Percentiles rank a stretch among this genome's conserved stretches.
These are phyloP conservation scores for Cyberlindnera meyerae DNA, from an alignment of 805 yeast species.

Conservation along the genomic window DNA sequence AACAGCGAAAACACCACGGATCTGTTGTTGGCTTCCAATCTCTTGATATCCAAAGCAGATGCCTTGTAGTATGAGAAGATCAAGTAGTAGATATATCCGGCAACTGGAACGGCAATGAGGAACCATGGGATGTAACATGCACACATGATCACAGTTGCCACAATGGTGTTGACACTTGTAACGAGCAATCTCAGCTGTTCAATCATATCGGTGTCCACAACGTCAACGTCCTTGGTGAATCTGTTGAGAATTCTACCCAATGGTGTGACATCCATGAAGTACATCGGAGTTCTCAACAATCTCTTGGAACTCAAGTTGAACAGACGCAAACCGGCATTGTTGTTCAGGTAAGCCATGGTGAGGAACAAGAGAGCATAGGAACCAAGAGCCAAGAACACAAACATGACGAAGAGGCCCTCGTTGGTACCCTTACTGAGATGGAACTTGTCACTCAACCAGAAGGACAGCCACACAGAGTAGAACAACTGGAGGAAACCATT, in stretches of 20 bases:
- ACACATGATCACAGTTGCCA: constrained; percentile 61
- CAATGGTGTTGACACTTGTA: constrained; percentile 44
- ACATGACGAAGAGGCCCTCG: constrained; percentile 59
- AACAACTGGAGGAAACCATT: constrained; percentile 50
- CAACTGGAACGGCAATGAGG: constrained; percentile 58
- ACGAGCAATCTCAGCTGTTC: constrained; percentile 62
- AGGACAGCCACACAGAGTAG: constrained; percentile 71
- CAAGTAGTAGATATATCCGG: constrained; percentile 38
- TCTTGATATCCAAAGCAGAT: constrained; percentile 70
- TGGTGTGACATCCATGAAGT: constrained; percentile 80
- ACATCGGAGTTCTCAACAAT: constrained; percentile 71
- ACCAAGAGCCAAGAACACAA: constrained; percentile 44
- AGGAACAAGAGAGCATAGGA: constrained; percentile 49
- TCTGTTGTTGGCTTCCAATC: constrained; percentile 68
- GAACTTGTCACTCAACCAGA: constrained; percentile 63
- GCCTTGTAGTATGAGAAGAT: constrained; percentile 58
- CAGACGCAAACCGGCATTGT: constrained; percentile 48
- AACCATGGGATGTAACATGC: constrained; percentile 74
- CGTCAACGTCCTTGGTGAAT: constrained; percentile 82
- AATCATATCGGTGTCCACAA: constrained; percentile 70
- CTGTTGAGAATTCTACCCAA: constrained; percentile 80
- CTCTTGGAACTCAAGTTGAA: constrained; percentile 53
- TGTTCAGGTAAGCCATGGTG: constrained; percentile 47
- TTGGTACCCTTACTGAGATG: constrained; percentile 42
- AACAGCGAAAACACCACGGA: constrained; percentile 69